Evolutionary conservation across 176 grass and related monocot species (phyloP), one percentile per base, ranked within the genome.

Genomic region (Saccharum spontaneum): DNA sequence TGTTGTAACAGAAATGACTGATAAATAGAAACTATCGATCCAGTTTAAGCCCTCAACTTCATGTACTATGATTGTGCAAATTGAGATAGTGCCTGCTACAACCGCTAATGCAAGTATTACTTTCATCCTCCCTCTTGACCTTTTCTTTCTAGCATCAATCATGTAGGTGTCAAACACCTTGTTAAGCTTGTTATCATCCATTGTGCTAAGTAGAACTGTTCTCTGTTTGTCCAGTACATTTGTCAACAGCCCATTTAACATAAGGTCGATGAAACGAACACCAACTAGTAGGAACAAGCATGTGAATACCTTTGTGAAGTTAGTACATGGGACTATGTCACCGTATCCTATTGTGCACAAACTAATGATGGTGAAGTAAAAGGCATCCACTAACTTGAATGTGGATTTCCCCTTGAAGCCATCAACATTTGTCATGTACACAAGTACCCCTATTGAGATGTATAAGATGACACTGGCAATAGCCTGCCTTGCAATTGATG

Each of bases 1-100:
- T 66, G 92, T 92, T 78, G 92, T 97, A 40, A 97, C 90, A n/a
- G 94, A 97, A 78, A 91, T 94, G 41, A 94, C 92, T 43, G 94
- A 90, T 26, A 91, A 81, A 83, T 94, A 91, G 59, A 97, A 86
- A 67, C 90, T 88, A 44, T 97, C 92, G 1, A 89, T 70, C 94
- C 92, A 97, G 50, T 82, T 82, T 62, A 90, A 67, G 64, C 78
- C 81, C 72, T 97, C 92, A 44, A 92, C 67, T 39, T 82, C 84
- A 83, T 94, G 90, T 68, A 89, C 86, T 87, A 85, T 89, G 41
- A 92, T 55, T 81, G 88, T 85, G 71, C 94, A 93, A 41, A 88
- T 30, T 49, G 86, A 91, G 86, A 94, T 89, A 54, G 87, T 87
- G 70, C 77, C 86, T 62, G 71, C 60, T 13, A 94, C 88, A 57